These are phyloP conservation scores for Apiospora arundinis DNA, from an alignment of 2,329 filamentous ascomycete species.

Conservation along the genomic window DNA sequence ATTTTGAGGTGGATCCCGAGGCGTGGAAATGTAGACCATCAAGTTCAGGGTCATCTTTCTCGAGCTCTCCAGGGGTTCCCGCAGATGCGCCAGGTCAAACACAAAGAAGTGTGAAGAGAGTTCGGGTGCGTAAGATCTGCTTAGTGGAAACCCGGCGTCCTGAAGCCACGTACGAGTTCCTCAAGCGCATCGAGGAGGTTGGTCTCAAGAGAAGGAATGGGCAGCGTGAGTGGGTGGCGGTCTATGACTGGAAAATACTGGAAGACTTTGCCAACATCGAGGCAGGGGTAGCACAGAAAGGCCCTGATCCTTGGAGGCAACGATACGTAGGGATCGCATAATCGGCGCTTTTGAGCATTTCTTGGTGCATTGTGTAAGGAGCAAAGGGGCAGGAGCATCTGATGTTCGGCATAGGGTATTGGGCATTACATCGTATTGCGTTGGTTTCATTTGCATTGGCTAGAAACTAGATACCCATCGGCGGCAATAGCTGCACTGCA, in stretches of 20 bases:
- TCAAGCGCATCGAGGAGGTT: constrained; percentile 40
- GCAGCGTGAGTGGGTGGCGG: constrained; percentile 45
- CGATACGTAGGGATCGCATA: constrained; percentile 52
- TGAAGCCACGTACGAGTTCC: constrained; percentile 41
- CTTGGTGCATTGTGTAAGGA: constrained; percentile 19
- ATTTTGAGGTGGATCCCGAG: constrained; percentile 42
- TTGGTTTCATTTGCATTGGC: not conserved
- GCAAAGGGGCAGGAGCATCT: constrained; percentile 21
- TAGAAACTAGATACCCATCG: not conserved
- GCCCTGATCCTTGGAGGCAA: constrained; percentile 50
- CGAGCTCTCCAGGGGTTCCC: not conserved
- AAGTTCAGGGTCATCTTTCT: not conserved
- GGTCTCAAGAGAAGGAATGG: constrained; percentile 37
- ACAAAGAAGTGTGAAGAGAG: not conserved
- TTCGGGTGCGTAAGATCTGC: constrained; percentile 40
- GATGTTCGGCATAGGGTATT: not conserved
- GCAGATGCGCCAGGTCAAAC: not conserved
- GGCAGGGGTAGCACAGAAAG: constrained; percentile 41
- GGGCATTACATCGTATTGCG: not conserved
- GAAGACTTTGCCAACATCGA: constrained; percentile 49
- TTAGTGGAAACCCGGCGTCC: constrained; percentile 48
- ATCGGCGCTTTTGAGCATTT: constrained; percentile 7
- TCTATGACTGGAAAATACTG: constrained; percentile 56
- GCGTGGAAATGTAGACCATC: constrained; percentile 40
- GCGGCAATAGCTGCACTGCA: not conserved